Base-by-base conservation (phyloP, 306 rosid genomes). In the Canavalia ensiformis region DNA sequence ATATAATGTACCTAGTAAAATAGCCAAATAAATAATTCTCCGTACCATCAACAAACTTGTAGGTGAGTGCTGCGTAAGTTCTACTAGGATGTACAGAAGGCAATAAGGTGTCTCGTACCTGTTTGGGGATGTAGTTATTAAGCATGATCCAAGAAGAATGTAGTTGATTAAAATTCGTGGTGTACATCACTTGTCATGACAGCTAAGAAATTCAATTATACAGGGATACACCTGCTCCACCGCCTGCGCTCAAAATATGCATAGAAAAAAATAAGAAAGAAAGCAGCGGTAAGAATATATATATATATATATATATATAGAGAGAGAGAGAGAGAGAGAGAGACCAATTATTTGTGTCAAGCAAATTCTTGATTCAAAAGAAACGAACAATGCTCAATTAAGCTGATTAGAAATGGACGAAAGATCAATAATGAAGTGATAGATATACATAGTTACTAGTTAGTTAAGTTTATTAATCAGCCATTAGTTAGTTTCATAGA, bases 211-310 rank as follows among this genome's bases (percentile, higher is more conserved):
- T 49, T 96, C 87, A 72, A 90, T 70, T 59, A 96, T 90, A 84
- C 91, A 81, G 9, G 99, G 98, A 82, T 96, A 92, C 41, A 93
- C 90, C 83, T 93, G 94, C 84, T 90, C 94, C 83, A 69, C 90
- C 8, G 99, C 99, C 99, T 96, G 89, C 82, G 65, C 6, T 75
- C 81, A 70, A 84, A 70, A 72, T 11, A 59, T 8, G 11, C 39
- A 57, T 28, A 39, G 57, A 35, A 57, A 29, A 75, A 33, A 33
- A 84, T 47, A 74, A 64, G 42, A 82, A 67, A 70, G 41, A 85
- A 87, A 81, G 84, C 59, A 63, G 66, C 51, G 47, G 83, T 50
- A 68, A 57, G 50, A 68, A 58, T 33, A 68, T 18, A 18, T 18
- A 18, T 18, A 18, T 18, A 18, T 18, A 18, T 18, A 18, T 18